Evolutionary conservation across 2,329 filamentous ascomycete genomes (phyloP), one percentile per base, ranked within the genome.

Genomic region (Paramyrothecium sp.): DNA sequence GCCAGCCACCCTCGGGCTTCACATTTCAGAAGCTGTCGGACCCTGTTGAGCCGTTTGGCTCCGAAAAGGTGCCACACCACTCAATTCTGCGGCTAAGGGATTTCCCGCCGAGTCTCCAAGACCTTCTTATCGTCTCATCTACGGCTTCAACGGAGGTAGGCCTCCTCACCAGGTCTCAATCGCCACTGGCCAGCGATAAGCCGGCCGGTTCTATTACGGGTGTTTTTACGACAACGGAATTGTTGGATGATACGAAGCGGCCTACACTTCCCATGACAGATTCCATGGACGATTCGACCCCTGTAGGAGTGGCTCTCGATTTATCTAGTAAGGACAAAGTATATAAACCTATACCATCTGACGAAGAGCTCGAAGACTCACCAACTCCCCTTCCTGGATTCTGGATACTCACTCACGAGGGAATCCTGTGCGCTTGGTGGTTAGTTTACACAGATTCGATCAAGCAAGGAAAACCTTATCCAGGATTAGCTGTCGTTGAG

Each of bases 381-480:
- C 82, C 88, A 0, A 87, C 86, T 1, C 94, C 95, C 13, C 75
- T 98, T 10, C 95, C 95, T 7, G 91, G 88, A 12, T 80, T 97
- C 47, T 89, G 95, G 81, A 82, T 92, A 30, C 78, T 99, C 17
- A 98, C 96, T 59, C 89, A 97, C 63, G 91, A 97, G 67, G 95
- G 95, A 61, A 77, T 96, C 11, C 78, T 99, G 17, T 87, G 86
- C 50, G 83, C 87, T 13, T 99, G 94, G 92, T 97, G 94, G 91
- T 76, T 98, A 48, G 84, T 98, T 20, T 97, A 97, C 74, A 86
- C 89, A 38, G 92, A 96, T 47, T 92, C 94, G 2, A 87, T 99
- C 60, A 85, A 88, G 58, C 80, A 88, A 64, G 88, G 88, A 3
- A 86, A 85, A 7, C 84, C 85, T 1, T 98, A 92, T 71, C 83